Evolutionary conservation across 805 yeast genomes (phyloP), one percentile per base, ranked within the genome.

Genomic region (Metschnikowia picachoensis): DNA sequence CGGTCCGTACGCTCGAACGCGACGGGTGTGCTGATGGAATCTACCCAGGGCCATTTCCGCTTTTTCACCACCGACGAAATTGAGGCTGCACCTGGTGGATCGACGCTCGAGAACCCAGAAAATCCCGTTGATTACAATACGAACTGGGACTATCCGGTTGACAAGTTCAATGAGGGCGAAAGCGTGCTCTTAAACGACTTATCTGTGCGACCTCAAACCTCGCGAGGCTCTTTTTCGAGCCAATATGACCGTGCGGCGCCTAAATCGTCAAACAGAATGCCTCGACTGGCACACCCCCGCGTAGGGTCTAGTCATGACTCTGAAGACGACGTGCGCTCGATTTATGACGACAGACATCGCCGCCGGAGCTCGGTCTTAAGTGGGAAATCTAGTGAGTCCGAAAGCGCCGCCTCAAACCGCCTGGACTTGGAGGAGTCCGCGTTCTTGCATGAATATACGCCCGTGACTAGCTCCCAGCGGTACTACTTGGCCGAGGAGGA

Each of bases 401-500:
- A 41, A 2, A 41, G 48, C 17, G 49, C 33, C 35, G 43, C 43
- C 12, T 49, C 54, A 4, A 30, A 33, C 16, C 45, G 35, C 12
- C 44, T 37, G 39, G 34, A 39, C 30, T 25, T 16, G n/a, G 50
- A 47, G 6, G 50, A 49, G 20, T 15, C 30, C 17, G 55, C 52
- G 8, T 47, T 51, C 12, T 36, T 37, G 29, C 45, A 47, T 8
- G 50, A 50, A 6, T 56, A 39, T 33, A 37, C 48, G 8, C 75
- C 86, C 0, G 64, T 53, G 11, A 64, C 74, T 41, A 70, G 69
- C 45, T 76, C 74, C 53, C 99, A 94, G 66, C 75, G 97, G 47
- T 89, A 87, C 64, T 94, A 92, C 64, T 78, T 94, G 50, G 91
- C 97, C 0, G 98, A 94, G 63, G 99, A 94, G 62, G 99, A 94